Base-by-base conservation (phyloP, 78 protist genomes). In the Polysphondylium violaceum region DNA sequence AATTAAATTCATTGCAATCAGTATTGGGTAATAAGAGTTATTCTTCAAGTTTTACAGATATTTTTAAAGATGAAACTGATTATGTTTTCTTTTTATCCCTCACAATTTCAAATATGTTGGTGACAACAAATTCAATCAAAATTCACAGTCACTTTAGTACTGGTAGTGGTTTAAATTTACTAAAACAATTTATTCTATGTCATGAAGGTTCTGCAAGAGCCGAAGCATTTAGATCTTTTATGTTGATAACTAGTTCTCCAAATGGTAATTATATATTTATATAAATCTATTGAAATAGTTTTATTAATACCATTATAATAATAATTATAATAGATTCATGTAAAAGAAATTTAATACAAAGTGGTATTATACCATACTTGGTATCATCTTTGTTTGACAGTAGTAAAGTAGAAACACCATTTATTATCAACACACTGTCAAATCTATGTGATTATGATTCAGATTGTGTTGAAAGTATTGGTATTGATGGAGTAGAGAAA, bases 21-120 rank as follows among this genome's bases (percentile, higher is more conserved):
- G 0, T 19, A 9, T 36, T 35, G 40, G 40, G 4, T 35, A 67
- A 83, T 51, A 23, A n/a, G 9, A 19, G n/a, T 5, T 67, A 59
- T 41, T 31, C 41, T 6, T 23, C 23, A 11, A 31, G 58, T 3
- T 69, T 36, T 44, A n/a, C 67, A 16, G 56, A 67, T n/a, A 44
- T 83, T 17, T 83, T 83, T 50, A 64, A 55, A 43, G 91, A 83
- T 21, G 91, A 83, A 33, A 64, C 81, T 7, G 91, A 83, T 58
- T 74, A 71, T 44, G 65, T 63, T n/a, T 83, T 83, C 29, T 83
- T 55, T 25, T 33, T 83, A 21, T 83, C 91, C 27, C 53, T 83
- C 7, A 83, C 91, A 5, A 83, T 83, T 25, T 83, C 91, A 61
- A 83, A 83, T 44, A 67, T 83, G 79, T 59, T 83, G 91, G 63